Base-by-base conservation (phyloP, 2,329 filamentous ascomycete species). In the Pseudohalonectria lignicola region DNA sequence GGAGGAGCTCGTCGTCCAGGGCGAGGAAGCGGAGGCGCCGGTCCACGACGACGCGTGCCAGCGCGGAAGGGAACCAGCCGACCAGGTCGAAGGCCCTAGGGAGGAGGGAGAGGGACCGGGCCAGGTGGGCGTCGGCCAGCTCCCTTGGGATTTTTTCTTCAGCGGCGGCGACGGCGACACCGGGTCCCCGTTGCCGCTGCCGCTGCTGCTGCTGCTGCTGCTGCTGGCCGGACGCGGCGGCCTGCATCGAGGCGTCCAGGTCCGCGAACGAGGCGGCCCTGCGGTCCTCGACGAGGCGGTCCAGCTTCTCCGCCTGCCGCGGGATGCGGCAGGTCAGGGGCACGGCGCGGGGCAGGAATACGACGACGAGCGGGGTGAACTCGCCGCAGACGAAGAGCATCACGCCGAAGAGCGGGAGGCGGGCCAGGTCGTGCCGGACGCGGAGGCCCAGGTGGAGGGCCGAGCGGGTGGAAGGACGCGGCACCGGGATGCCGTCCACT, bases 281-380 rank as follows among this genome's bases (percentile, higher is more conserved):
- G 9, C 74, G 59, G 35, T 62, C 56, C 52, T 84, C 74, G 1
- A 66, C 59, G 45, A 69, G 66, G 13, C 51, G 52, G 37, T 74
- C 61, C 42, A 76, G 60, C 29, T 76, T 69, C 26, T 68, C 62
- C 6, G 85, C 63, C 61, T 95, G 90, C 29, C 63, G 64, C 0
- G 90, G 90, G 41, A 95, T 82, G 10, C 86, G 75, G 57, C 90
- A 95, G 0, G 86, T 82, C 48, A 76, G 76, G 0, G 90, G 90
- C 19, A 94, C 82, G 17, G 86, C 64, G 28, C 64, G 64, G 16
- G 79, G 77, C 19, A 94, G 63, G 23, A 77, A 72, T 6, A 87
- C 63, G 1, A 94, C 81, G 5, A 93, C 60, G 5, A 96, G 53
- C 0, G 88, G 86, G 2, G 88, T 85, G 61, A 94, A 81, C 60